A percentile compares a stretch with the other conserved stretches of the same genome.
Evolutionary conservation across 129 eudicot genomes (phyloP).

Genomic region (Saposhnikovia divaricata): DNA sequence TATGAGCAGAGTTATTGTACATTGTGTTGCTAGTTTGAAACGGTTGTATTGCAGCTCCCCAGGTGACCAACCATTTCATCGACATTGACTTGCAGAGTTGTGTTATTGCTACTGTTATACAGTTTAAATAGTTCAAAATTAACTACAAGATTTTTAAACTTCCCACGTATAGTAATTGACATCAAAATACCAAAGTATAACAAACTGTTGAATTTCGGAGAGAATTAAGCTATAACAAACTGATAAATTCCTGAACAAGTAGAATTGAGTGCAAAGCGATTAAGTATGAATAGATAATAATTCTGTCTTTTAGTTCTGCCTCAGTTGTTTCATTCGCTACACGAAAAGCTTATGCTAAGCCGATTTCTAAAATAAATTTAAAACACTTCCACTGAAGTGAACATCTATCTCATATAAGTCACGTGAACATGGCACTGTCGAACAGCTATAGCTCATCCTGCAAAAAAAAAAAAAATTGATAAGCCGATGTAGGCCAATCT

Average conservation of each 20-base stretch:
- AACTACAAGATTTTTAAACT: neutral
- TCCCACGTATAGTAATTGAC: neutral
- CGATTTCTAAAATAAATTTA: slow-evolving; percentile 5
- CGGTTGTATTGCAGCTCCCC: neutral
- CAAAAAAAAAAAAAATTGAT: neutral
- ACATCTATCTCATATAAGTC: slow-evolving; percentile 2
- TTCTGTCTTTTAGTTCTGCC: neutral
- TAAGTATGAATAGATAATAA: neutral
- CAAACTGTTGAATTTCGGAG: neutral
- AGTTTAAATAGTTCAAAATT: too few species aligned
- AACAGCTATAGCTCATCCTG: slow-evolving; percentile 12
- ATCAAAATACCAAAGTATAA: neutral
- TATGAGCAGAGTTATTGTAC: too few species aligned
- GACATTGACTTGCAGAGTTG: too few species aligned
- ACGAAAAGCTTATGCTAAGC: slow-evolving; percentile 5
- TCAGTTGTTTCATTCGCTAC: slow-evolving; percentile 3
- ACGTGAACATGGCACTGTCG: neutral
- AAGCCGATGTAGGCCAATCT: neutral
- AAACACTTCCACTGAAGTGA: neutral
- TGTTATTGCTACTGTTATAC: too few species aligned
- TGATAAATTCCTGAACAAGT: neutral
- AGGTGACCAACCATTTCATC: neutral
- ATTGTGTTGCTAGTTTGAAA: neutral
- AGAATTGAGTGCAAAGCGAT: neutral
- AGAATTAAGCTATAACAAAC: neutral